Conservation (phyloP, 2,329 filamentous ascomycete species). For the Pseudodiploospora longispora region DNA sequence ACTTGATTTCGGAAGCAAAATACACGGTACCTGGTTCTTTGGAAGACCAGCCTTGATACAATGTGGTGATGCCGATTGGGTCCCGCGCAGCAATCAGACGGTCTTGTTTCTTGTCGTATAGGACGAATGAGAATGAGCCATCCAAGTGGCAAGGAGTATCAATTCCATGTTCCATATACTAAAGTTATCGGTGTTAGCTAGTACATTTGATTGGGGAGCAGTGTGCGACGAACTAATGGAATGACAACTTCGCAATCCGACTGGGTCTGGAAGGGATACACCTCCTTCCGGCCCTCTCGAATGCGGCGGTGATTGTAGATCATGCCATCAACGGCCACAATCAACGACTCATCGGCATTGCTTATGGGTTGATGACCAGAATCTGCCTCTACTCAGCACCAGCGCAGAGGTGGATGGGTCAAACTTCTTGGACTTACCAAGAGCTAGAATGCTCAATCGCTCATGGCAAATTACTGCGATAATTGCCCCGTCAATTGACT, state of each 20-base stretch:
- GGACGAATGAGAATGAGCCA: slow-evolving; percentile 99
- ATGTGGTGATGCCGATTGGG: slow-evolving; percentile 92
- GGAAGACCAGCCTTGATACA: slow-evolving; percentile 91
- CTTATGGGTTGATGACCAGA: slow-evolving; percentile 91
- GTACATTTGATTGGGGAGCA: no score
- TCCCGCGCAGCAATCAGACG: slow-evolving; percentile 89
- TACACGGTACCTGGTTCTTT: slow-evolving; percentile 76
- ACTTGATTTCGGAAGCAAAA: slow-evolving; percentile 97
- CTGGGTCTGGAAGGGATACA: slow-evolving; percentile 96
- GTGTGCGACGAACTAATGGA: slow-evolving; percentile 64
- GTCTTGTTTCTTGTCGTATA: slow-evolving; percentile 93
- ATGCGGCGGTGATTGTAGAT: slow-evolving; percentile 99
- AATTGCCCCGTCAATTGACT: slow-evolving; percentile 20
- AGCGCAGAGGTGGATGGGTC: slow-evolving; percentile 3
- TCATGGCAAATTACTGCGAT: slow-evolving; percentile 84
- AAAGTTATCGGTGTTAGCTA: neutral
- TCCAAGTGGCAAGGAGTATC: slow-evolving; percentile 91
- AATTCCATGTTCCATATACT: slow-evolving; percentile 89
- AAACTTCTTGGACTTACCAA: slow-evolving; percentile 54
- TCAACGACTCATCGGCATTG: slow-evolving; percentile 80
- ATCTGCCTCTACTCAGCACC: slow-evolving; percentile 44
- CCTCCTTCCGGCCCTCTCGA: slow-evolving; percentile 73
- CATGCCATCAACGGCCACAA: slow-evolving; percentile 96
- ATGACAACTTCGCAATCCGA: slow-evolving; percentile 99
- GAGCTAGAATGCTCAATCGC: slow-evolving; percentile 92